Evolutionary conservation across 495 filamentous ascomycete genomes (phyloP).

Genomic region (Lepraria neglecta): DNA sequence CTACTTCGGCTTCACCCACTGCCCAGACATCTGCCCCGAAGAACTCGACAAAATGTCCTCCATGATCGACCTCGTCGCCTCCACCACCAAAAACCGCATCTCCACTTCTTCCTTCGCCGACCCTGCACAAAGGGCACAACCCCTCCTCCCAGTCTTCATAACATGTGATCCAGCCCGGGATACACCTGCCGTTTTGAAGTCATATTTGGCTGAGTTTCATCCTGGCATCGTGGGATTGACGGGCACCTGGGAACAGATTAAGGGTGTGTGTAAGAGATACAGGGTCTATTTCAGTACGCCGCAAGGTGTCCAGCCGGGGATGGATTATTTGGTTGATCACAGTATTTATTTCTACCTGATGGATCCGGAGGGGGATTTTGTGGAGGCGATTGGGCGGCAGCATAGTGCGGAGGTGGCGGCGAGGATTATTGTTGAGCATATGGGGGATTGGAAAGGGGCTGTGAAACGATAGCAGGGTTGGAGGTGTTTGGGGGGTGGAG

Average conservation of each 20-base stretch:
- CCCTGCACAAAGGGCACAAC: conserved; percentile 61
- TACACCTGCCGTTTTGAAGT: conserved; percentile 72
- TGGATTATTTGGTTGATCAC: conserved; percentile 97
- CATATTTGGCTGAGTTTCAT: conserved; percentile 89
- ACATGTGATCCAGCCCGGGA: conserved; percentile 93
- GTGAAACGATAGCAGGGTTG: conserved; percentile 27
- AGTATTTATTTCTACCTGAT: conserved; percentile 99
- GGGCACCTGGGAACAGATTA: conserved; percentile 86
- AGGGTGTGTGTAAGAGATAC: conserved; percentile 87
- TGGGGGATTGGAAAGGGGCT: conserved; percentile 78
- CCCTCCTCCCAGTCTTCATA: conserved; percentile 73
- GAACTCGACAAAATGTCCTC: conserved; percentile 97
- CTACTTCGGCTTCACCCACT: conserved; percentile 98
- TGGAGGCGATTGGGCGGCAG: conserved; percentile 91
- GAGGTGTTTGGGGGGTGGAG: too few species aligned
- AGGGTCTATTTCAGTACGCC: conserved; percentile 97
- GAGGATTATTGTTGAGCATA: conserved; percentile 76
- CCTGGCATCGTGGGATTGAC: conserved; percentile 81
- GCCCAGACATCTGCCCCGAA: conserved; percentile 97
- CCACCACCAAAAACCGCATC: conserved; percentile 45
- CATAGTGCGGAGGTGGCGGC: conserved; percentile 83
- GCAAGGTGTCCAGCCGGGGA: conserved; percentile 73
- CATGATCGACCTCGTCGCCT: conserved; percentile 76
- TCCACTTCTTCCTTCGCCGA: conserved; percentile 76
- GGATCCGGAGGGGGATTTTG: conserved; percentile 97